A percentile compares a stretch with the other conserved stretches of the same genome.
Evolutionary conservation across 345 rosid species (phyloP).

Genomic region (Salix viminalis): DNA sequence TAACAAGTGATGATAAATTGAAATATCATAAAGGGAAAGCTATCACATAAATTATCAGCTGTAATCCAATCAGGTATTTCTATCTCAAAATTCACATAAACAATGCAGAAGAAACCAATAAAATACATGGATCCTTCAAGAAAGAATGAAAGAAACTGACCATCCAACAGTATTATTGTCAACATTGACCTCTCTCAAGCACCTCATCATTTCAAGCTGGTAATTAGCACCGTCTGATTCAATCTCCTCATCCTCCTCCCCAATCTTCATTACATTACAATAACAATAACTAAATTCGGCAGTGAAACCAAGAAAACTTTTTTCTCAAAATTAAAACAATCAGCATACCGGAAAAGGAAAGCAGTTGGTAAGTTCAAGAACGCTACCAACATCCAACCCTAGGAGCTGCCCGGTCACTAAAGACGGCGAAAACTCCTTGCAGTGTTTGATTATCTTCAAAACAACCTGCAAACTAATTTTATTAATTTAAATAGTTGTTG

Average conservation of each 20-base stretch:
- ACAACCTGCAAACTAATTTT: slow-evolving; percentile 47
- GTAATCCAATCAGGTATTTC: too few relatives aligned
- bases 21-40: too few relatives aligned
- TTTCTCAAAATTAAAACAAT: neutral
- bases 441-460: slow-evolving; percentile 90
- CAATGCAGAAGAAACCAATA: too few relatives aligned
- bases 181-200: slow-evolving; percentile 94
- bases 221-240: slow-evolving; percentile 99
- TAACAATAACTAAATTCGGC: neutral
- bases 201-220: slow-evolving; percentile 99
- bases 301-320: neutral
- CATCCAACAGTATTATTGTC: slow-evolving; percentile 99
- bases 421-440: slow-evolving; percentile 94
- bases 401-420: slow-evolving; percentile 98
- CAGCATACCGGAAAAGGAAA: slow-evolving; percentile 86
- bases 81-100: too few relatives aligned
- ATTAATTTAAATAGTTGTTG: neutral
- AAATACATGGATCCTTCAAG: neutral
- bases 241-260: slow-evolving; percentile 93
- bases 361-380: slow-evolving; percentile 97
- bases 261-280: slow-evolving; percentile 32
- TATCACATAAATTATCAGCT: too few relatives aligned
- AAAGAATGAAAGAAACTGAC: slow-evolving; percentile 29
- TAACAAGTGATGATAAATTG: too few relatives aligned
- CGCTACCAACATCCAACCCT: slow-evolving; percentile 96